Base-by-base conservation (phyloP, 2,329 filamentous ascomycete genomes). In the Penicillium olsonii region DNA sequence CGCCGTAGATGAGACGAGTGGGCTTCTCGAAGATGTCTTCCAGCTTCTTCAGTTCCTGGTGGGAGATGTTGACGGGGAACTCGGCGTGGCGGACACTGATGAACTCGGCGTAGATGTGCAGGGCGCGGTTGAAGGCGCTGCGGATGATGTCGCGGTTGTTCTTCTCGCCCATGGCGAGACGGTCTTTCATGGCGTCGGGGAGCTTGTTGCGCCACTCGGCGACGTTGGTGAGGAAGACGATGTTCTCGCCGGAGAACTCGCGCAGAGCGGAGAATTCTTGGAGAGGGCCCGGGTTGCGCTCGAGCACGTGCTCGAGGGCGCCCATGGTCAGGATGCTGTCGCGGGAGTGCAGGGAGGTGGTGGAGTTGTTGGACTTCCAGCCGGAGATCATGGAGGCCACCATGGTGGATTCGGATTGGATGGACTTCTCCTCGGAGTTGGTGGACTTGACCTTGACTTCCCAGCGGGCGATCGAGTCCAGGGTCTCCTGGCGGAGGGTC, bases 191-290 rank as follows among this genome's bases (percentile, higher is more conserved):
- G 12, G 61, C 55, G 24, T 61, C 53, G 8, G 64, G 59, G 2
- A 64, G 45, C 9, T 44, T 38, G 38, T n/a, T 44, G 62, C 81
- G 84, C 81, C 82, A 87, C 49, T 78, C 75, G 2, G 76, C 72
- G 8, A 87, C 78, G 34, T 75, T 72, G 8, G 77, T 80, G 5
- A 88, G 68, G 65, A 88, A 88, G 39, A 84, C 79, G 55, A 88
- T 84, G 62, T 88, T 88, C 65, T 88, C 85, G 12, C 84, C 85
- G 0, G 84, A 87, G 62, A 88, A 87, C 57, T 88, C 85, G 29
- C 79, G 77, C 1, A 81, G 73, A 0, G 84, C 84, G 0, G 85
- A 84, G 63, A 86, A 88, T 44, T 82, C 69, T 48, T 85, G 81
- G 0, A 88, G 75, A 0, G 82, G 81, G 4, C 77, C 72, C 0